These are phyloP conservation scores for Puccinia hordei DNA, from an alignment of 1,284 basidiomycete species.

Conservation along the genomic window DNA sequence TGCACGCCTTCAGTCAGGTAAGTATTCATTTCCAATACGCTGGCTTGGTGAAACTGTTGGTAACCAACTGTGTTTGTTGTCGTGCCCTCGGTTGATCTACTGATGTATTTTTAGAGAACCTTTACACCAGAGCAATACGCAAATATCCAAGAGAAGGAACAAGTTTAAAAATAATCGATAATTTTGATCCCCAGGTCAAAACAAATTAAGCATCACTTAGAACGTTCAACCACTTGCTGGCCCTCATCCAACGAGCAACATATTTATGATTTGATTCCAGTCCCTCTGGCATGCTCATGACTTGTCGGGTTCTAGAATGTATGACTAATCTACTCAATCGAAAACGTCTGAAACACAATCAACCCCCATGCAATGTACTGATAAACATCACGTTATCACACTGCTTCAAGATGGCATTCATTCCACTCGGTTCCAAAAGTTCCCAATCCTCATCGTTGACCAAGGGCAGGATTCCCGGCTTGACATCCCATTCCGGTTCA, in stretches of 20 bases:
- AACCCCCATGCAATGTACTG: conserved; percentile 50
- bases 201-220: not conserved
- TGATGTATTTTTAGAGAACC: conserved; percentile 24
- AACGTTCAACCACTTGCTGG: not conserved
- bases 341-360: not conserved
- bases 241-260: not conserved
- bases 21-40: not conserved
- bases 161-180: not conserved
- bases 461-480: conserved; percentile 43
- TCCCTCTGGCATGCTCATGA: too few species aligned
- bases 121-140: conserved; percentile 43
- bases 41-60: not conserved
- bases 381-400: conserved; percentile 48
- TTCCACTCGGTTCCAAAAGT: conserved; percentile 45
- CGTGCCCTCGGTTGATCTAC: not conserved
- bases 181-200: not conserved
- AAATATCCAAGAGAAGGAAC: not conserved
- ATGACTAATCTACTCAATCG: not conserved
- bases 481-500: conserved; percentile 44
- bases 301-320: not conserved
- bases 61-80: not conserved
- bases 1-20: conserved; percentile 49
- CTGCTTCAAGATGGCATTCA: conserved; percentile 35
- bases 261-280: not conserved
- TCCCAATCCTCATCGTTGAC: conserved; percentile 51